Base-by-base conservation (phyloP, 345 rosid genomes). In the Bruguiera parviflora region DNA sequence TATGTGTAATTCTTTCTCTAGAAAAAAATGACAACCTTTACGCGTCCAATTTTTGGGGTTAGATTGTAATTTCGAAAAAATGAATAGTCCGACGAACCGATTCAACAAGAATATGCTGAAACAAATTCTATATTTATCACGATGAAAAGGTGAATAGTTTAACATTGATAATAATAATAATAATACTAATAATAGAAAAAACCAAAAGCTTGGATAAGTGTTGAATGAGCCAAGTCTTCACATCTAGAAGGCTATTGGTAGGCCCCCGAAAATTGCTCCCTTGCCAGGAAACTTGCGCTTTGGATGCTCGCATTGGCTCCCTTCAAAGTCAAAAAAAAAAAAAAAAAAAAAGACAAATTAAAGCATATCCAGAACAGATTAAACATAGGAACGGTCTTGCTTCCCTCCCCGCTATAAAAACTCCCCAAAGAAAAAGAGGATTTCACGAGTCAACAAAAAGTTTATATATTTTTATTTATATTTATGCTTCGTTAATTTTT, bases 241-340 rank as follows among this genome's bases (percentile, higher is more conserved):
- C 49, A 3, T 43, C 49, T 4, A 29, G 58, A 69, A 11, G 21
- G 60, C 67, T 63, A 61, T 22, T 47, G 20, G 57, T 49, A 35
- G 27, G 81, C 76, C 84, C 31, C 33, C 39, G 58, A 68, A 71
- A 46, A 75, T 75, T 77, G 84, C 79, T 66, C 59, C 71, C 71
- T 72, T 63, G 68, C 35, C 13, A 60, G 81, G 73, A 60, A 71
- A 77, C 71, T 64, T 65, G 68, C 18, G 16, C 24, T 21, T 46
- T 58, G 62, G 46, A 51, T 0, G 25, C 59, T 63, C 73, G 57
- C 69, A 19, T 76, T 72, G 66, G 68, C 76, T 62, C 32, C 72
- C 74, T 61, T 73, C 74, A 10, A 70, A 68, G 83, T 77, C 70
- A 80, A 27, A 27, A 27, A 27, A 27, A 70, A 80, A n/a, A n/a